These are phyloP conservation scores for Kitagawia praeruptora DNA, from an alignment of 129 eudicot genomes.

Conservation along the genomic window DNA sequence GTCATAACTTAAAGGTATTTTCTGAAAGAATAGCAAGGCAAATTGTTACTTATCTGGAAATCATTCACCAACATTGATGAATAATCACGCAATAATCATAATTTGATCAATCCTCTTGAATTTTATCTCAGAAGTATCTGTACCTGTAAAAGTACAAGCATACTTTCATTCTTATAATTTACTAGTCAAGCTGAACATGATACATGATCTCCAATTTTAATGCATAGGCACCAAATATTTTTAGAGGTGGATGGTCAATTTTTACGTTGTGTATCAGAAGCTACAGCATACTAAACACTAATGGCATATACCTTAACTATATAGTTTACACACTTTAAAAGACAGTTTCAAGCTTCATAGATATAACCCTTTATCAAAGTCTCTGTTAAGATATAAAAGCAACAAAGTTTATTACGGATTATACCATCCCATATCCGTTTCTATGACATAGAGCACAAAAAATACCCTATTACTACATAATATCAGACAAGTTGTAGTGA, in stretches of 20 bases:
- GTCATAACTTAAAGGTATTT: conserved; percentile 51
- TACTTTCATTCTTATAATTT: neutral
- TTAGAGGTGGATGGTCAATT: neutral
- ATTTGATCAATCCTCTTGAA: neutral
- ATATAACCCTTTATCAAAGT: neutral
- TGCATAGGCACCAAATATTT: neutral
- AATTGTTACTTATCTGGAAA: neutral
- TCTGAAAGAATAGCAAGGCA: conserved; percentile 33
- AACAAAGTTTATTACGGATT: neutral
- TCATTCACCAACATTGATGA: neutral
- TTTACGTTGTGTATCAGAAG: neutral
- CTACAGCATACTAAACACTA: neutral
- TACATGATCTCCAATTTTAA: neutral
- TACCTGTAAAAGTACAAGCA: neutral
- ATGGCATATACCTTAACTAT: neutral
- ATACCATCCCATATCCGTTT: neutral
- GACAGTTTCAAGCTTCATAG: neutral
- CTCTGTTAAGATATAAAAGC: neutral
- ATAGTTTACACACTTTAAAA: too few relatives aligned
- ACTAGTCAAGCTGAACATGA: neutral
- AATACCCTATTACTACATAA: neutral
- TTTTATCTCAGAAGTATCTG: neutral
- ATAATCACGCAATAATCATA: neutral
- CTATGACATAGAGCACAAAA: neutral
- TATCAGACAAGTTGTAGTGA: neutral